Evolutionary conservation across 768 basidiomycete species (phyloP).

Genomic region (Lactarius tabidus): DNA sequence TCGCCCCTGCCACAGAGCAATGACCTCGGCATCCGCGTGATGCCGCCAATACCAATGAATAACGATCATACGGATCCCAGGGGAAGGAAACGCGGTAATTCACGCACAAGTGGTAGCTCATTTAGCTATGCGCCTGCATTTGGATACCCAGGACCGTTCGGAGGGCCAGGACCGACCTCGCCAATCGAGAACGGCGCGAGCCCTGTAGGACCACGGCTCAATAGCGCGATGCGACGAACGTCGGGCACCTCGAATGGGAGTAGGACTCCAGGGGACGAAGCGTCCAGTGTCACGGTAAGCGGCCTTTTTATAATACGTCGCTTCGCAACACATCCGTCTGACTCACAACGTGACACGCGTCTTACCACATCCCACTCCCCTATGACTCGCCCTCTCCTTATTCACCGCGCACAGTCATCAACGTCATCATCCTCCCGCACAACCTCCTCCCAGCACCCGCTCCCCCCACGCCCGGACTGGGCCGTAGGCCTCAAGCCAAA

Average conservation of each 20-base stretch:
- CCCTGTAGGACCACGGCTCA: constrained; percentile 63
- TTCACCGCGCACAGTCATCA: constrained; percentile 50
- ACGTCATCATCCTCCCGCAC: constrained; percentile 77
- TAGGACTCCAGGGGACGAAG: constrained; percentile 69
- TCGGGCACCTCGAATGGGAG: constrained; percentile 49
- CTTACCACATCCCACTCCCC: neutral
- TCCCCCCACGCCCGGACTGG: constrained; percentile 85
- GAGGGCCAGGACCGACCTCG: constrained; percentile 8
- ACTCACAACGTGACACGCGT: neutral
- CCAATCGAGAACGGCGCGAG: constrained; percentile 35
- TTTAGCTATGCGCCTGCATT: constrained; percentile 72
- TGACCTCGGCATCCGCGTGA: constrained; percentile 31
- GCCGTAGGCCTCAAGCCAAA: constrained; percentile 80
- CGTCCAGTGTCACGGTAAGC: constrained; percentile 63
- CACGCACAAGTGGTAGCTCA: constrained; percentile 30
- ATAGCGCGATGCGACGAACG: constrained; percentile 44
- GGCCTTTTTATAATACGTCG: neutral
- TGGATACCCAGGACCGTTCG: constrained; percentile 40
- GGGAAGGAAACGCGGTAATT: constrained; percentile 22
- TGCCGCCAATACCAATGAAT: constrained; percentile 32
- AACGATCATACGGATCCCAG: constrained; percentile 34
- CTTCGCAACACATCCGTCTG: neutral
- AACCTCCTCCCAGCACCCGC: constrained; percentile 70
- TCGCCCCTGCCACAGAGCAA: constrained; percentile 13
- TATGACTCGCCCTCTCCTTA: neutral